Base-by-base conservation (phyloP, 2,329 filamentous ascomycete species). In the Neobulgaria alba region DNA sequence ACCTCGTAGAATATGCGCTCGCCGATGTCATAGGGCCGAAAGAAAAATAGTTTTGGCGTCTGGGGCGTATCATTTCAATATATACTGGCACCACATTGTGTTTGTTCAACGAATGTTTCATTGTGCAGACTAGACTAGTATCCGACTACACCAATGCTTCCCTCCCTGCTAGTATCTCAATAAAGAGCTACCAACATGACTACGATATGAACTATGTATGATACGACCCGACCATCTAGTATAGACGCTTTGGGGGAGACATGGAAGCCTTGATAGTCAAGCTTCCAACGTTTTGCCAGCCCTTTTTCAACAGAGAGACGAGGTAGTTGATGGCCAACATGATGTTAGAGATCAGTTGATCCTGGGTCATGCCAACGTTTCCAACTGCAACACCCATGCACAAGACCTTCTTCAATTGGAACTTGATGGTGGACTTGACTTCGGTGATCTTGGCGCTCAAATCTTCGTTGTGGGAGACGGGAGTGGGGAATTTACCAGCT, bases 311-410 rank as follows among this genome's bases (percentile, higher is more conserved):
- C 60, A 98, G 79, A 54, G 88, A 95, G 68, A 98, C 90, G 56
- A 98, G 82, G 82, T 98, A 98, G 85, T 98, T 98, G 83, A 98
- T 96, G 72, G 90, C 79, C 75, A 98, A 56, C 92, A 98, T 98
- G 73, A 96, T 89, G 84, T 98, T 98, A 66, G 79, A 85, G 59
- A 98, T 82, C 58, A 98, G 75, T 77, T 95, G 86, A 65, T 98
- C 92, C 74, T 87, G 75, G 55, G 78, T 84, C 92, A 98, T 98
- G 62, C 82, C 88, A 62, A 98, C 92, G 73, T 98, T 95, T 67
- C 92, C 92, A 64, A 98, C 86, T 61, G 92, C 92, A 67, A 96
- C 90, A 84, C 90, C 92, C 81, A 98, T 89, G 80, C 92, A 98
- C 61, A 98, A 80, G 68, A 98, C 92, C 86, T 98, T 98, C 87